Percentiles rank a stretch among this genome's conserved stretches.
Conservation (phyloP, 2,329 filamentous ascomycete species). For the Aureobasidium sp. region DNA sequence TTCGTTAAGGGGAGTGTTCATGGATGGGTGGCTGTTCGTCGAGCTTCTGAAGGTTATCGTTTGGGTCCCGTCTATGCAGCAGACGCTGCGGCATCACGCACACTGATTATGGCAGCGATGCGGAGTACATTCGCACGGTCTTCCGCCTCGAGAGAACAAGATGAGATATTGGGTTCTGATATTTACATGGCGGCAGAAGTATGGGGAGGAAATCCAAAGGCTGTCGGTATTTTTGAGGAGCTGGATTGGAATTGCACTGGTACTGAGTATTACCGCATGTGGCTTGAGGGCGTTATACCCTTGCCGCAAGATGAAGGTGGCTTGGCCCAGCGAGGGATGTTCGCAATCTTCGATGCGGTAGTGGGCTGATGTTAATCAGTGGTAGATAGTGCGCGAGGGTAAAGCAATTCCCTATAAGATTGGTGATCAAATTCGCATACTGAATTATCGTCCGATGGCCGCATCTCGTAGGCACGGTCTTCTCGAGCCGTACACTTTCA, state of each 20-base stretch:
- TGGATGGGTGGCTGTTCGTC: conserved; percentile 25
- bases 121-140: background rate
- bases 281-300: conserved; percentile 24
- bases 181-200: conserved; percentile 24
- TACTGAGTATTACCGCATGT: conserved; percentile 10
- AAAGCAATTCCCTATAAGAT: too few relatives aligned
- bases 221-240: conserved; percentile 24
- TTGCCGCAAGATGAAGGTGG: conserved; percentile 24
- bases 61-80: conserved; percentile 29
- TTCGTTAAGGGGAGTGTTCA: conserved; percentile 14
- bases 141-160: background rate
- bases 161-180: too few relatives aligned
- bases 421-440: too few relatives aligned
- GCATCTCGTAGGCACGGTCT: too few relatives aligned
- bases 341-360: conserved; percentile 28
- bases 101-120: conserved; percentile 23
- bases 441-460: too few relatives aligned
- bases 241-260: conserved; percentile 18
- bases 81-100: conserved; percentile 17
- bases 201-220: conserved; percentile 24
- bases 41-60: conserved; percentile 24
- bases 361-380: conserved; percentile 8
- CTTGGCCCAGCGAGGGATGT: conserved; percentile 23
- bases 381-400: too few relatives aligned
- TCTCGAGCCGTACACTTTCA: too few relatives aligned